These are phyloP conservation scores for Aphanomyces stellatus DNA, from an alignment of 352 stramenopile genomes.

Conservation along the genomic window DNA sequence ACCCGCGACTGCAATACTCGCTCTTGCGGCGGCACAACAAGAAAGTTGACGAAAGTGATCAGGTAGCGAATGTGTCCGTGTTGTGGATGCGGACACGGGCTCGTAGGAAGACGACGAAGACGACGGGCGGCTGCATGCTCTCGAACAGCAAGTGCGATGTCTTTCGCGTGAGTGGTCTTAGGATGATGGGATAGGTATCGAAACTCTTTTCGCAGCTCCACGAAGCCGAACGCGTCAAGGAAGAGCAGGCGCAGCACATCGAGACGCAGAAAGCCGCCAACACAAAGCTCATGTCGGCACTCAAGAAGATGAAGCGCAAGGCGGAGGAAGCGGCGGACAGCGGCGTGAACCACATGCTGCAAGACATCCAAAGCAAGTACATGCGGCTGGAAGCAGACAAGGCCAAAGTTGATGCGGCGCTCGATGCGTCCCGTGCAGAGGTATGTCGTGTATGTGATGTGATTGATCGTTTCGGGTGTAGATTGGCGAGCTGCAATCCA, in stretches of 20 bases:
- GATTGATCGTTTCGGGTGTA: no score
- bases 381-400: not conserved
- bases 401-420: not conserved
- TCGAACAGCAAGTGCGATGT: not conserved
- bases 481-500: no score
- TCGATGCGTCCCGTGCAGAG: not conserved
- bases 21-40: not conserved
- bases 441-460: not conserved
- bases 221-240: not conserved
- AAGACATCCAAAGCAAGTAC: not conserved
- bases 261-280: not conserved
- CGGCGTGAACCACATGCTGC: conserved; percentile 5
- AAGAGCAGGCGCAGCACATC: not conserved
- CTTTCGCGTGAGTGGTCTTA: no score
- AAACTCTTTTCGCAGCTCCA: conserved; percentile 6
- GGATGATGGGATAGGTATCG: not conserved
- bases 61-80: no score
- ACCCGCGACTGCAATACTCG: not conserved
- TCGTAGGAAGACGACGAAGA: no score
- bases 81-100: no score
- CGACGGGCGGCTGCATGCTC: not conserved
- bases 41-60: no score
- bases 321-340: not conserved
- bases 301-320: conserved; percentile 13
- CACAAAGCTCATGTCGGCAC: not conserved